phyloP scores from a whole-genome alignment of 805 yeast species.

The Candida awuae region DNA sequence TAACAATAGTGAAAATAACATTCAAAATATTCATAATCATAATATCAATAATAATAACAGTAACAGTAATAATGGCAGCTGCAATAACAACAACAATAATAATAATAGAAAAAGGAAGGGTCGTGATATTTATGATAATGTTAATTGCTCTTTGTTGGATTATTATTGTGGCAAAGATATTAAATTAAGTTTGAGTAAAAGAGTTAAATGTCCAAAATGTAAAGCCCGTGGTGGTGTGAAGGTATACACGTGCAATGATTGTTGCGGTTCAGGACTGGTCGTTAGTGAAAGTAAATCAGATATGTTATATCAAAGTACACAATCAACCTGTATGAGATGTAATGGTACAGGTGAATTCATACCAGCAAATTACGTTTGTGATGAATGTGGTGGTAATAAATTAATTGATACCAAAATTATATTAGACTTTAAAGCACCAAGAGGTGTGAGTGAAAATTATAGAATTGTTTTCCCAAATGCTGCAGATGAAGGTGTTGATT shows the following conservation, averaged over 20 bases:
- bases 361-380: slow-evolving; percentile 30
- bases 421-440: slow-evolving; percentile 43
- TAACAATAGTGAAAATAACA: not conserved
- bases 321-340: slow-evolving; percentile 39
- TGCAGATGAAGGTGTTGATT: slow-evolving; percentile 55
- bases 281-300: slow-evolving; percentile 37
- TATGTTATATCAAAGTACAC: slow-evolving; percentile 34
- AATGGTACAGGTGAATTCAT: slow-evolving; percentile 34
- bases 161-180: slow-evolving; percentile 49
- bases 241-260: slow-evolving; percentile 28
- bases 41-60: not conserved
- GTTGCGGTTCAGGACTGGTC: slow-evolving; percentile 37
- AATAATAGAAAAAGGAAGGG: slow-evolving; percentile 29
- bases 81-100: not conserved
- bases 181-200: slow-evolving; percentile 47
- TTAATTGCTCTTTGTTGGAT: slow-evolving; percentile 46
- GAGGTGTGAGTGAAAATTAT: slow-evolving; percentile 50
- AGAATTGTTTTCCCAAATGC: slow-evolving; percentile 46
- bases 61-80: not conserved
- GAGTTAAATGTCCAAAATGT: slow-evolving; percentile 42
- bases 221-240: slow-evolving; percentile 42
- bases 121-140: slow-evolving; percentile 48
- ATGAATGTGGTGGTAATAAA: slow-evolving; percentile 38
- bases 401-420: slow-evolving; percentile 41
- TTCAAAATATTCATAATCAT: not conserved